Evolutionary conservation across 208 protist species (phyloP), one percentile per base, ranked within the genome.

Genomic region (Trypanosoma melophagium): DNA sequence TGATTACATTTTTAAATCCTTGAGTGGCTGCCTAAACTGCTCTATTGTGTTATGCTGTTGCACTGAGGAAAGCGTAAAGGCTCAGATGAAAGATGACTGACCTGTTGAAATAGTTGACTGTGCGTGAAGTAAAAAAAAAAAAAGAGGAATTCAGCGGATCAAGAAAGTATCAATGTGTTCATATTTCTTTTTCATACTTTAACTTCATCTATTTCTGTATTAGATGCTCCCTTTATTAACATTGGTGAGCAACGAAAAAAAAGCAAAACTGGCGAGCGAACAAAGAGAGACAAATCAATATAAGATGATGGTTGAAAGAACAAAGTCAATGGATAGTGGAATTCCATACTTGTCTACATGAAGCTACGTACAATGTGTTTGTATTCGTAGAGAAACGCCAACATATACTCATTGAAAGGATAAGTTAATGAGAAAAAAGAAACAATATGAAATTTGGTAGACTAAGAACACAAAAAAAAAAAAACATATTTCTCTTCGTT

Each of bases 401-500:
- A 35, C 28, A 5, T 35, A 35, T 35, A 35, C 28, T 35, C 28
- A 35, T 5, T 35, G 28, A 35, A 1, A 35, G 5, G 28, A 35
- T 35, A 35, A 35, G 28, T 35, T 35, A 7, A 1, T 35, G n/a
- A 35, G 1, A 19, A 49, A 51, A 49, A 45, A 16, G 19, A 51
- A 49, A 49, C 12, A 49, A 19, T 25, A 22, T 55, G 19, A 55
- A 55, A 55, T 35, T 12, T 8, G 16, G 24, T 38, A 0, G 14
- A 25, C 62, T 31, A 8, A 49, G 19, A 41, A 77, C 25, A 62
- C n/a, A 38, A 66, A 41, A 45, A 64, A 51, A 66, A 13, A 24
- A 7, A 69, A 35, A n/a, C 28, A 35, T 5, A 35, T 35, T 35
- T 35, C 28, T 35, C 28, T 35, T 35, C 3, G 28, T 35, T 35